A percentile compares a stretch with the other conserved stretches of the same genome.
phyloP scores from a whole-genome alignment of 2,329 filamentous ascomycete genomes.

The Tolypocladium sp. region DNA sequence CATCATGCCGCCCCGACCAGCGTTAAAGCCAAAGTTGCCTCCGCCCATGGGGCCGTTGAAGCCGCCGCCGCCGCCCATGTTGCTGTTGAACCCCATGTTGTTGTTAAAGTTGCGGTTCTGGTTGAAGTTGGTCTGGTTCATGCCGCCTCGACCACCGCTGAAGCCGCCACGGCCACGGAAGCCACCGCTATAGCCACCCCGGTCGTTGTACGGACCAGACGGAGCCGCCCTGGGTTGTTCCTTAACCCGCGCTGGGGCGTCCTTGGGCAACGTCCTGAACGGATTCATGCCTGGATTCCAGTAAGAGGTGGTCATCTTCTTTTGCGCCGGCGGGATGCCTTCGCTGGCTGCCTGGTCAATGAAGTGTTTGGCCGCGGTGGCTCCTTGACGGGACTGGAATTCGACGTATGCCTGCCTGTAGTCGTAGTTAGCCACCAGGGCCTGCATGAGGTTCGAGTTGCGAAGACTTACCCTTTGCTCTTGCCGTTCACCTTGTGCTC shows the following conservation, averaged over 20 bases:
- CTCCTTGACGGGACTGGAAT: conserved; percentile 72
- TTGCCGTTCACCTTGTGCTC: conserved; percentile 99
- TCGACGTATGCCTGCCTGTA: conserved; percentile 71
- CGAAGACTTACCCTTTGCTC: conserved; percentile 73
- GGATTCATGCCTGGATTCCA: conserved; percentile 72
- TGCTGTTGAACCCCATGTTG: conserved; percentile 38
- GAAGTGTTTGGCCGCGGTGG: conserved; percentile 74
- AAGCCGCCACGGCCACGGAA: conserved; percentile 43
- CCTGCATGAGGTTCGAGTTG: not conserved
- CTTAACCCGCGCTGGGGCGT: conserved; percentile 58
- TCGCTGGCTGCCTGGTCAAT: conserved; percentile 57
- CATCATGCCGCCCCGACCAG: conserved; percentile 25
- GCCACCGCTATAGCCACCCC: conserved; percentile 36
- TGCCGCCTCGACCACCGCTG: conserved; percentile 34
- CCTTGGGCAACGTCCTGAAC: conserved; percentile 85
- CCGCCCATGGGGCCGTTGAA: conserved; percentile 44
- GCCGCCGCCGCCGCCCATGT: conserved; percentile 29
- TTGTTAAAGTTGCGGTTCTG: conserved; percentile 33
- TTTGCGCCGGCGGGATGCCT: conserved; percentile 45
- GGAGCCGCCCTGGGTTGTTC: conserved; percentile 48
- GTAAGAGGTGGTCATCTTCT: conserved; percentile 67
- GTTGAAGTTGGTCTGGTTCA: conserved; percentile 35
- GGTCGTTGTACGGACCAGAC: conserved; percentile 37
- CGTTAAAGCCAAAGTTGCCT: conserved; percentile 41
- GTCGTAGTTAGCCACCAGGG: not conserved